Conservation (phyloP, 495 filamentous ascomycete genomes). For the Penicillium soppii region DNA sequence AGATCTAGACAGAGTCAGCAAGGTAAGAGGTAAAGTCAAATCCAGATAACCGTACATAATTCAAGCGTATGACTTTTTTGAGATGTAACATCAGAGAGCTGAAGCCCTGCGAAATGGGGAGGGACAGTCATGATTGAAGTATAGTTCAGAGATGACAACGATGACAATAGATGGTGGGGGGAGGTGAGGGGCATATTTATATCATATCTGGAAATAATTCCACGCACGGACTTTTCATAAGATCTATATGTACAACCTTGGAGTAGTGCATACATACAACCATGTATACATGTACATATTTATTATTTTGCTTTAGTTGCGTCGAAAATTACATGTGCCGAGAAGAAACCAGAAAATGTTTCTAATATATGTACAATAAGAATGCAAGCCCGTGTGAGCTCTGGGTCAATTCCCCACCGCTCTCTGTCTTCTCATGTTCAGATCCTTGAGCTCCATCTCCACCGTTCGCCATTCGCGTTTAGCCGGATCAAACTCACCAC, state of each 20-base stretch:
- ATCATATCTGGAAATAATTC: too few species aligned
- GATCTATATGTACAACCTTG: too few species aligned
- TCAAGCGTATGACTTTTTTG: conserved; percentile 68
- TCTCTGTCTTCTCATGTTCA: conserved; percentile 28
- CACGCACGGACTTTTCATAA: too few species aligned
- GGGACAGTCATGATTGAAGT: conserved; percentile 75
- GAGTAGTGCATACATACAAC: too few species aligned
- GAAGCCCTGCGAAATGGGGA: conserved; percentile 74
- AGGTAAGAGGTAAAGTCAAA: neutral
- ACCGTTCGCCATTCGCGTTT: conserved; percentile 36
- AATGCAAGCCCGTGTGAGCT: neutral
- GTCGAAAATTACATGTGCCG: too few species aligned
- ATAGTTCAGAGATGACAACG: too few species aligned
- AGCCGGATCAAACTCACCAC: conserved; percentile 60
- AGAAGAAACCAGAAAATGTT: too few species aligned
- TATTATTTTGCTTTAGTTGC: too few species aligned
- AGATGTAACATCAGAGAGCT: conserved; percentile 46
- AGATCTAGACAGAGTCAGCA: conserved; percentile 49
- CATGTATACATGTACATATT: too few species aligned
- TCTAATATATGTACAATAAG: too few species aligned
- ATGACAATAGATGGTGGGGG: too few species aligned
- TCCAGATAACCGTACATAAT: conserved; percentile 57
- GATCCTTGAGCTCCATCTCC: conserved; percentile 34
- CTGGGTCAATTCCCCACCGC: conserved; percentile 19
- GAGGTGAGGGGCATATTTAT: neutral